phyloP scores from a whole-genome alignment of 2,329 filamentous ascomycete species.

The Aspergillus sp. region DNA sequence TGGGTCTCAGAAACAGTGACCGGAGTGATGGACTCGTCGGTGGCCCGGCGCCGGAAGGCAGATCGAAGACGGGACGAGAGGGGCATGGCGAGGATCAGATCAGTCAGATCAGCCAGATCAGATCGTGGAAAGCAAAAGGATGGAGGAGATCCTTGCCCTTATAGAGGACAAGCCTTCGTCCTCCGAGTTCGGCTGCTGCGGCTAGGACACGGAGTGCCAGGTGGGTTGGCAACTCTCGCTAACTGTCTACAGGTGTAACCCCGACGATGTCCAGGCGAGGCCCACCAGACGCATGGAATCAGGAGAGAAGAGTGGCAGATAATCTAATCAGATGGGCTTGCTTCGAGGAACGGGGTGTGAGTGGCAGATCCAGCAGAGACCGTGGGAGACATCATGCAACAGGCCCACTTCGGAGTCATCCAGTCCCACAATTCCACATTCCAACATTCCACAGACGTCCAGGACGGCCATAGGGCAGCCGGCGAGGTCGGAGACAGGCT shows the following conservation, averaged over 20 bases:
- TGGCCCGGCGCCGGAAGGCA: neutral
- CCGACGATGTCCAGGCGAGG: neutral
- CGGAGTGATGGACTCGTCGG: neutral
- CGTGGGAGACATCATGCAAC: no score
- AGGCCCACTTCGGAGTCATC: no score
- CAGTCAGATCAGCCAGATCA: neutral
- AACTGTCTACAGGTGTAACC: neutral
- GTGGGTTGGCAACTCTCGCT: neutral
- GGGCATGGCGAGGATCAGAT: neutral
- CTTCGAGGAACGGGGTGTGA: neutral
- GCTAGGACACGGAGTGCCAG: no score
- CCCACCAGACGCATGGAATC: neutral
- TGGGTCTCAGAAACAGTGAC: neutral
- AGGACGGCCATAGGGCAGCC: no score
- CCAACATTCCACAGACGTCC: no score
- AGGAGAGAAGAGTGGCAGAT: neutral
- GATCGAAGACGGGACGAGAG: neutral
- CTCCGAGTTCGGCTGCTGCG: neutral
- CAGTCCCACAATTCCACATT: no score
- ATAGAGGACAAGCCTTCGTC: neutral
- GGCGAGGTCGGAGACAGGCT: no score
- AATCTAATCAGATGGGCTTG: slow-evolving; percentile 7
- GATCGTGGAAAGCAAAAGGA: neutral
- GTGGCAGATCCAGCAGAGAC: neutral
- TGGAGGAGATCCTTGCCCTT: neutral